Percentiles rank a stretch among this genome's conserved stretches.
Evolutionary conservation across 208 protist genomes (phyloP).

Genomic region (Naegleria fowleri): DNA sequence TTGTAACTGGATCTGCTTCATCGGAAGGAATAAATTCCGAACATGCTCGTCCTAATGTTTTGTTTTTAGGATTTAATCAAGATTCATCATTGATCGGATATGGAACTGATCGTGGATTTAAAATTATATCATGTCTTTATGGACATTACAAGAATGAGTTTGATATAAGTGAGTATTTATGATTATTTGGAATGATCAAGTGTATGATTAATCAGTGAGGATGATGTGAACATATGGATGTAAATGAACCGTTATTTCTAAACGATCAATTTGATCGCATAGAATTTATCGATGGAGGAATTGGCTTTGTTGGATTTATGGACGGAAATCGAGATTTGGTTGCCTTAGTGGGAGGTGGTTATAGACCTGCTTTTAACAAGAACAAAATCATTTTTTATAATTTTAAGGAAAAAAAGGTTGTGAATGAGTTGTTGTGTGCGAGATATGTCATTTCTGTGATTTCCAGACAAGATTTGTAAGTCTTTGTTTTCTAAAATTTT

Average conservation of each 20-base stretch:
- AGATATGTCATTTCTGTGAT: background rate
- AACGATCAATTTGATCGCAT: background rate
- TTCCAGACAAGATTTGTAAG: background rate
- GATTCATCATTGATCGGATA: background rate
- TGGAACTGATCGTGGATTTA: background rate
- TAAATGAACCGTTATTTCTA: too few relatives aligned
- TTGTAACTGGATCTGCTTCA: too few relatives aligned
- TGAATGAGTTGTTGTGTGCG: background rate
- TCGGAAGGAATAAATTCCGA: too few relatives aligned
- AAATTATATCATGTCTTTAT: background rate
- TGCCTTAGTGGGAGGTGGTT: background rate
- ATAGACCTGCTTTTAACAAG: background rate
- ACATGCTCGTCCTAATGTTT: background rate
- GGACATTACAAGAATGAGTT: too few relatives aligned
- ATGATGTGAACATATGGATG: too few relatives aligned
- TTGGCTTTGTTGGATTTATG: background rate
- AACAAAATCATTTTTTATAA: slow-evolving; percentile 1
- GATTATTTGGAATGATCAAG: background rate
- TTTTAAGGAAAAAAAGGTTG: background rate
- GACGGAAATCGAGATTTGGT: background rate
- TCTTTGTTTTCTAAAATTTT: background rate
- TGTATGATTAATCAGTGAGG: too few relatives aligned
- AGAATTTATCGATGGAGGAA: slow-evolving; percentile 17
- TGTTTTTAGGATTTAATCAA: slow-evolving; percentile 2
- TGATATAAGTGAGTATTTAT: background rate